These are phyloP conservation scores for Aspergillus coremiiformis DNA, from an alignment of 495 filamentous ascomycete species.

Conservation along the genomic window DNA sequence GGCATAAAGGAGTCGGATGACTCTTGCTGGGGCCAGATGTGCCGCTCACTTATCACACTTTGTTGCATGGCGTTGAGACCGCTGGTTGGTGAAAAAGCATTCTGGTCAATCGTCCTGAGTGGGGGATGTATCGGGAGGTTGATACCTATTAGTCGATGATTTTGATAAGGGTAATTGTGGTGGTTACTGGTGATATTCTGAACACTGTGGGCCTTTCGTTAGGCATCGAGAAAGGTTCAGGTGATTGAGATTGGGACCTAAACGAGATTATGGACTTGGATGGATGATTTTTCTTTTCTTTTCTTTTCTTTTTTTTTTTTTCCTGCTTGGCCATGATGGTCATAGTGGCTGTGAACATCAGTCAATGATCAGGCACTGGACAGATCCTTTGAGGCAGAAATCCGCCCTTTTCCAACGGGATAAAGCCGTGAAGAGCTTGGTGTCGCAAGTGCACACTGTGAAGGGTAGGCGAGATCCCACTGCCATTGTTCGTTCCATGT, in stretches of 20 bases:
- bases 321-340: neutral
- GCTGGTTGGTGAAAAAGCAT: neutral
- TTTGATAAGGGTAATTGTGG: neutral
- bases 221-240: neutral
- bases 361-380: too few relatives aligned
- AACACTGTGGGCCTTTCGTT: neutral
- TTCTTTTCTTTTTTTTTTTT: too few relatives aligned
- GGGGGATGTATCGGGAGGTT: neutral
- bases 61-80: neutral
- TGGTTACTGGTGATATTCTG: neutral
- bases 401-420: too few relatives aligned
- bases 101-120: neutral
- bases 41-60: neutral
- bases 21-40: neutral
- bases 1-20: neutral
- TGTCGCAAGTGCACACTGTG: neutral
- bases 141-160: neutral
- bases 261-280: neutral
- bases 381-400: too few relatives aligned
- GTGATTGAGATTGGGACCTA: neutral
- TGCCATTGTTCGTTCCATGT: neutral
- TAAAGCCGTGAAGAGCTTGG: neutral
- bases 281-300: too few relatives aligned
- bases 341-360: neutral
- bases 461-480: neutral